Conservation (phyloP, 75 land plant species). For the Pseudotsuga menziesii region DNA sequence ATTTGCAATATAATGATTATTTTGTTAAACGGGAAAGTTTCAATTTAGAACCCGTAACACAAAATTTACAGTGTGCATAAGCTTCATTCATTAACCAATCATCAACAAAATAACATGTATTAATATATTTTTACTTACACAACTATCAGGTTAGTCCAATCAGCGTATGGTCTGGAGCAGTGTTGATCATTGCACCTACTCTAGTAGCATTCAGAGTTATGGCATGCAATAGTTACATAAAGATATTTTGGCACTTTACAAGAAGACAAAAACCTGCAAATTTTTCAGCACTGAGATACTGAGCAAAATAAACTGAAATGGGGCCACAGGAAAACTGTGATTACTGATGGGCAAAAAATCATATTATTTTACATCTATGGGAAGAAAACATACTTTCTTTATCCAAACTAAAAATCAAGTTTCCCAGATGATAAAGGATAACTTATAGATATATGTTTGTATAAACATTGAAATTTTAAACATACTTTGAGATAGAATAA, state of each 20-base stretch:
- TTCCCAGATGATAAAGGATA: background rate
- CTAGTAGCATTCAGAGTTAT: conserved; percentile 67
- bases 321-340: background rate
- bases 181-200: conserved; percentile 37
- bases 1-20: background rate
- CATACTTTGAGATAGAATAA: too few species aligned
- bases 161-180: conserved; percentile 40
- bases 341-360: background rate
- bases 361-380: background rate
- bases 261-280: conserved; percentile 61
- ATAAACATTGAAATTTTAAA: too few species aligned
- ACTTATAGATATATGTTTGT: too few species aligned
- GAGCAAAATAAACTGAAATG: conserved; percentile 4
- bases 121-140: conserved; percentile 45
- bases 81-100: background rate
- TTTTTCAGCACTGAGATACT: conserved; percentile 2
- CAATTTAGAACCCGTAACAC: background rate
- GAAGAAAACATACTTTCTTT: background rate
- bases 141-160: conserved; percentile 73
- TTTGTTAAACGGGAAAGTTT: background rate
- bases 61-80: background rate
- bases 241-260: conserved; percentile 49
- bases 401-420: conserved; percentile 3
- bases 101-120: background rate
- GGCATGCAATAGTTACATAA: conserved; percentile 81